Percentiles rank a stretch among this genome's conserved stretches.
Conservation (phyloP, 148 eudicot genomes). For the Rhododendron griersonianum region DNA sequence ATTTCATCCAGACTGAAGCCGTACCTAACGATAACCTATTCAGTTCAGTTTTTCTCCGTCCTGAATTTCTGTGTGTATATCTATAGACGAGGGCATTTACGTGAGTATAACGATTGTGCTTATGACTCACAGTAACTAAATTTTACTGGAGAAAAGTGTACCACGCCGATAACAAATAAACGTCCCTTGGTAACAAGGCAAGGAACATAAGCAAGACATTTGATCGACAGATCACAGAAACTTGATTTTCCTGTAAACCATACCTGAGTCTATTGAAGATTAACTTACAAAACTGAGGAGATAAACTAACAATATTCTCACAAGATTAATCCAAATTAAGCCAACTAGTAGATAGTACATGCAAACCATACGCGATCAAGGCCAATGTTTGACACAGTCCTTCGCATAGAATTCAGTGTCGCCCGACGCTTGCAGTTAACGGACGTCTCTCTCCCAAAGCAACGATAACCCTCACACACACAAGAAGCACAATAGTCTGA, state of each 20-base stretch:
- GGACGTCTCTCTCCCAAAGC: neutral
- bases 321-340: neutral
- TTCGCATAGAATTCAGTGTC: neutral
- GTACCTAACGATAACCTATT: no score
- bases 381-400: neutral
- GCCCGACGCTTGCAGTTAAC: neutral
- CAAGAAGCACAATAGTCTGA: neutral
- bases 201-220: neutral
- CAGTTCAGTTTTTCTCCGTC: no score
- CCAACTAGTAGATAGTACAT: neutral
- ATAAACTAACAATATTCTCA: neutral
- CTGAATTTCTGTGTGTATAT: no score
- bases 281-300: neutral
- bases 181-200: neutral
- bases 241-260: neutral
- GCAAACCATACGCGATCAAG: neutral
- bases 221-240: no score
- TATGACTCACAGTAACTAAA: neutral
- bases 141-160: neutral
- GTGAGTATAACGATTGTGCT: no score
- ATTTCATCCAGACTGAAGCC: no score
- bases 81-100: no score
- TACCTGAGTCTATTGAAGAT: neutral
- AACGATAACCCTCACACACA: neutral
- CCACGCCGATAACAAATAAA: neutral